Evolutionary conservation across 768 basidiomycete species (phyloP).

Genomic region (Cytidiella melzeri): DNA sequence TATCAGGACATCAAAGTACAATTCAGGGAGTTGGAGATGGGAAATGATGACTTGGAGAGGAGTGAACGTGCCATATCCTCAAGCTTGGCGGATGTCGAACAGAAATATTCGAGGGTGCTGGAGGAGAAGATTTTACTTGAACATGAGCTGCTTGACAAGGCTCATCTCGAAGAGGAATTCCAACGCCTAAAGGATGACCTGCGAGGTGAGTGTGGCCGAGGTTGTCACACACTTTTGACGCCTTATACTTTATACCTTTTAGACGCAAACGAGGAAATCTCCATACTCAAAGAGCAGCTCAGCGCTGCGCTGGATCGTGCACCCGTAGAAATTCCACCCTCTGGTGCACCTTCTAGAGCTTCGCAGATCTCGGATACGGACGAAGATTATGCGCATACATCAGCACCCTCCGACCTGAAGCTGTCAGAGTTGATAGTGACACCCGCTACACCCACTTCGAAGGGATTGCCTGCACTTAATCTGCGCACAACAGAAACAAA

Average conservation of each 20-base stretch:
- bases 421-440: constrained; percentile 49
- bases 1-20: constrained; percentile 66
- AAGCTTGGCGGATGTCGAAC: constrained; percentile 77
- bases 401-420: constrained; percentile 55
- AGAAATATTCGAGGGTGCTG: constrained; percentile 81
- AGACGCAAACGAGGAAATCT: constrained; percentile 85
- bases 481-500: constrained; percentile 15
- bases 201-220: constrained; percentile 51
- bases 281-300: constrained; percentile 76
- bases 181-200: constrained; percentile 92
- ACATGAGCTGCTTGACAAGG: constrained; percentile 90
- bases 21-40: constrained; percentile 89
- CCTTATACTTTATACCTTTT: constrained; percentile 12
- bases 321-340: constrained; percentile 18
- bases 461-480: constrained; percentile 24
- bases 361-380: constrained; percentile 46
- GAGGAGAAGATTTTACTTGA: constrained; percentile 98
- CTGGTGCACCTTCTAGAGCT: constrained; percentile 19
- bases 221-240: not conserved
- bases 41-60: constrained; percentile 94
- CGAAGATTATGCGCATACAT: constrained; percentile 40
- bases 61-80: constrained; percentile 87
- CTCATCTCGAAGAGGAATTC: constrained; percentile 81
- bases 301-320: constrained; percentile 31
- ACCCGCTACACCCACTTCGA: constrained; percentile 31